Evolutionary conservation across 306 rosid species (phyloP).

Genomic region (Medicago ruthenica): DNA sequence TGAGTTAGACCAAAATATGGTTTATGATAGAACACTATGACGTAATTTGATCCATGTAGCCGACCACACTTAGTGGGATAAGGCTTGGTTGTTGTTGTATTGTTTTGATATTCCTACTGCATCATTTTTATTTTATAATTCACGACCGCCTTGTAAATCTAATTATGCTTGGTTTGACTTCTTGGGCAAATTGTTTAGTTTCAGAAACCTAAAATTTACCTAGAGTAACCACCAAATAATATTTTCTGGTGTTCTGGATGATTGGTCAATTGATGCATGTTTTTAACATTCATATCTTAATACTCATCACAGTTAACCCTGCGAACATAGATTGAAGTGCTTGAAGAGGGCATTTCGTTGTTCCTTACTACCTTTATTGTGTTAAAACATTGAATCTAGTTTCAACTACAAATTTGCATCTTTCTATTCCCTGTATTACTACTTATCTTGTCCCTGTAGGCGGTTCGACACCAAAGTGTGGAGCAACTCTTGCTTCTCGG

Average conservation of each 20-base stretch:
- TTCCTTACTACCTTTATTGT: constrained; percentile 11
- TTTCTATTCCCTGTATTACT: constrained; percentile 37
- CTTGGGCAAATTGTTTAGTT: constrained; percentile 25
- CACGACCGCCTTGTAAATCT: not conserved
- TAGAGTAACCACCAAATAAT: constrained; percentile 14
- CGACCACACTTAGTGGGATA: no score
- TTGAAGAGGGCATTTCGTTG: constrained; percentile 16
- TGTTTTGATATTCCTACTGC: constrained; percentile 34
- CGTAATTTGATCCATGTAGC: no score
- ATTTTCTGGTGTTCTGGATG: constrained; percentile 32
- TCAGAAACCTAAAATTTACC: constrained; percentile 28
- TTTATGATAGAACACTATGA: no score
- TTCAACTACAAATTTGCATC: constrained; percentile 32
- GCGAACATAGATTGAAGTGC: constrained; percentile 13
- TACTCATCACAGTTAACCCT: constrained; percentile 1
- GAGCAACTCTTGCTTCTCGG: constrained; percentile 98
- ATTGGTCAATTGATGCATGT: constrained; percentile 15
- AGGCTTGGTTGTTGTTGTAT: not conserved
- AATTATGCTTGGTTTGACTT: not conserved
- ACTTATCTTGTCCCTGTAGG: constrained; percentile 58
- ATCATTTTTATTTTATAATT: not conserved
- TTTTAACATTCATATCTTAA: constrained; percentile 20
- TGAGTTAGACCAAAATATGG: no score
- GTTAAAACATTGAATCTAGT: constrained; percentile 33
- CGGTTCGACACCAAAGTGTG: constrained; percentile 88